phyloP scores from a whole-genome alignment of 2,329 filamentous ascomycete genomes.

The Penicillium fuscoglaucum region DNA sequence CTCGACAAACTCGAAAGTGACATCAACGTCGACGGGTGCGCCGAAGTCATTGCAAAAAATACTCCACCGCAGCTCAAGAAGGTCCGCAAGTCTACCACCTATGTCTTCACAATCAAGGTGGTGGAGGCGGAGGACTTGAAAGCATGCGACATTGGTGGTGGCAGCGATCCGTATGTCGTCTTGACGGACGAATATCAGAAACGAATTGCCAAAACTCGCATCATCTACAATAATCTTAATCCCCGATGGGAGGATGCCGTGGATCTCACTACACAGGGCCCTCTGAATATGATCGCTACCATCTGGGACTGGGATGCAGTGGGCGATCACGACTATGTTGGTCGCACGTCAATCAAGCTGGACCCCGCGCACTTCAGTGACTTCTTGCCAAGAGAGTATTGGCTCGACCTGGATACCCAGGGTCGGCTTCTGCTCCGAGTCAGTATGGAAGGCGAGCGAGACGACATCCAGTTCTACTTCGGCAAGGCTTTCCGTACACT shows the following conservation, averaged over 20 bases:
- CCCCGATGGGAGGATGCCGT: conserved; percentile 97
- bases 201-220: conserved; percentile 88
- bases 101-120: conserved; percentile 98
- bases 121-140: conserved; percentile 97
- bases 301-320: conserved; percentile 98
- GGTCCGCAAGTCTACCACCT: conserved; percentile 74
- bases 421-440: conserved; percentile 84
- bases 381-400: conserved; percentile 93
- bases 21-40: conserved; percentile 90
- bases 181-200: conserved; percentile 98
- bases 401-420: conserved; percentile 95
- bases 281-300: conserved; percentile 92
- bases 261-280: conserved; percentile 88
- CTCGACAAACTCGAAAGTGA: conserved; percentile 85
- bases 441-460: conserved; percentile 97
- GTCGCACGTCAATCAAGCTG: conserved; percentile 94
- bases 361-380: conserved; percentile 97
- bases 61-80: conserved; percentile 70
- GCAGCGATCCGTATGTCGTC: conserved; percentile 95
- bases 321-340: conserved; percentile 95
- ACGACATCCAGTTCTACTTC: conserved; percentile 98
- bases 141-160: conserved; percentile 92
- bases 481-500: conserved; percentile 94
- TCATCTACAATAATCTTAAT: conserved; percentile 86
- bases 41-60: conserved; percentile 72